Percentiles rank a stretch among this genome's conserved stretches.
These are phyloP conservation scores for Pilobolus umbonatus DNA, from an alignment of 192 early-diverging fungal species.

Conservation along the genomic window DNA sequence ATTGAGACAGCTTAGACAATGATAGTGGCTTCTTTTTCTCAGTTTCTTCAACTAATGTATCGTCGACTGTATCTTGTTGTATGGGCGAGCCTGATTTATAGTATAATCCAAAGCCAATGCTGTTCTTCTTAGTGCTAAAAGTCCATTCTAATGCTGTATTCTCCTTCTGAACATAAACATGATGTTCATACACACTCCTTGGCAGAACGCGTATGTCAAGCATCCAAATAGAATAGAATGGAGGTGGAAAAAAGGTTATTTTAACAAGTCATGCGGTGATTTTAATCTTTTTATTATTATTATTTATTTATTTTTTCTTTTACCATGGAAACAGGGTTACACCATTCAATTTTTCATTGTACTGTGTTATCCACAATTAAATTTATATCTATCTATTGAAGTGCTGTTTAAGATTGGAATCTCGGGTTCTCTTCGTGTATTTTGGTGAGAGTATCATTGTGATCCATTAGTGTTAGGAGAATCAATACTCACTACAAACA, in stretches of 20 bases:
- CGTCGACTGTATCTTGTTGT: background rate
- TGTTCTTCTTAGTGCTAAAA: conserved; percentile 85
- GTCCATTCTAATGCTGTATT: conserved; percentile 86
- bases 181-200: conserved; percentile 81
- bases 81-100: background rate
- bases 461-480: no score
- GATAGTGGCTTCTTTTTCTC: background rate
- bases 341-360: background rate
- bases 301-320: background rate
- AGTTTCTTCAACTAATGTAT: background rate
- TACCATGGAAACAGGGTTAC: background rate
- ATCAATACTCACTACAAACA: no score
- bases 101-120: conserved; percentile 31
- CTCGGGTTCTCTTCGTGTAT: background rate
- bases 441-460: no score
- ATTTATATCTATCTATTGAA: background rate
- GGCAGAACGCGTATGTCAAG: conserved; percentile 74
- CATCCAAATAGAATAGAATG: conserved; percentile 39
- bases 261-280: background rate
- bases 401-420: background rate
- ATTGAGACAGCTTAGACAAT: background rate
- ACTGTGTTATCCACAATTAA: no score
- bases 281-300: background rate
- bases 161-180: conserved; percentile 62
- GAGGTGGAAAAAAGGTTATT: background rate